Percentiles rank a stretch among this genome's conserved stretches.
Evolutionary conservation across 208 protist genomes (phyloP).

Genomic region (Leishmania martiniquensis): DNA sequence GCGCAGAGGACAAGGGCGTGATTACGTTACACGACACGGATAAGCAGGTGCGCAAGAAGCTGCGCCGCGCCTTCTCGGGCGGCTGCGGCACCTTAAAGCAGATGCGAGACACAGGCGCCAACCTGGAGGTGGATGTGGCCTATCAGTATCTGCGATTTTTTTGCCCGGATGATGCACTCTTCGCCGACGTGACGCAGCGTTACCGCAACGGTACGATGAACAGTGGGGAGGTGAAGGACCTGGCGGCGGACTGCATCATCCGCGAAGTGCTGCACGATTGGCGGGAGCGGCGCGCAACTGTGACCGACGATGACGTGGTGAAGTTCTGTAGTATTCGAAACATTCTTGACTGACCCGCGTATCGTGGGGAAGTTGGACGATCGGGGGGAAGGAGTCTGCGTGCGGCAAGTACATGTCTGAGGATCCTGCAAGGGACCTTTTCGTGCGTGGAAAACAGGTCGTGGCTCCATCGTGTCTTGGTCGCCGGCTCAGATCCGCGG

Average conservation of each 20-base stretch:
- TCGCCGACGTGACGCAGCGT: constrained; percentile 75
- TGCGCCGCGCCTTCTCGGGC: constrained; percentile 98
- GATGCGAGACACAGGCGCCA: constrained; percentile 93
- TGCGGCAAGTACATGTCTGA: not conserved
- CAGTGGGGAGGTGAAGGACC: constrained; percentile 81
- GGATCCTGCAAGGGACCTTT: not conserved
- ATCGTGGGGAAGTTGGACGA: not conserved
- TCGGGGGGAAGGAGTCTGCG: not conserved
- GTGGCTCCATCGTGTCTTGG: not conserved
- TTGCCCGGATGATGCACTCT: constrained; percentile 94
- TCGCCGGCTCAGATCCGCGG: not conserved
- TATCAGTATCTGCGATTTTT: constrained; percentile 98
- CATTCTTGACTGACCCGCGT: constrained; percentile 55
- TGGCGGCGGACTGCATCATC: constrained; percentile 72
- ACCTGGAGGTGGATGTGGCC: constrained; percentile 95
- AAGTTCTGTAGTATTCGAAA: constrained; percentile 77
- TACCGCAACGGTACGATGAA: constrained; percentile 76
- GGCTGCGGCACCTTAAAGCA: constrained; percentile 95
- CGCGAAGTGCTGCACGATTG: constrained; percentile 69
- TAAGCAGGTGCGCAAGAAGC: constrained; percentile 94
- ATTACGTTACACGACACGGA: constrained; percentile 98
- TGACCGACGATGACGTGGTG: constrained; percentile 78
- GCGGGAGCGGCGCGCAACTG: constrained; percentile 50
- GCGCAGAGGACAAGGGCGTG: constrained; percentile 79
- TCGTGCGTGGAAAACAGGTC: not conserved